Evolutionary conservation across 768 basidiomycete species (phyloP), one percentile per base, ranked within the genome.

Genomic region (Symmetrospora coprosmae): DNA sequence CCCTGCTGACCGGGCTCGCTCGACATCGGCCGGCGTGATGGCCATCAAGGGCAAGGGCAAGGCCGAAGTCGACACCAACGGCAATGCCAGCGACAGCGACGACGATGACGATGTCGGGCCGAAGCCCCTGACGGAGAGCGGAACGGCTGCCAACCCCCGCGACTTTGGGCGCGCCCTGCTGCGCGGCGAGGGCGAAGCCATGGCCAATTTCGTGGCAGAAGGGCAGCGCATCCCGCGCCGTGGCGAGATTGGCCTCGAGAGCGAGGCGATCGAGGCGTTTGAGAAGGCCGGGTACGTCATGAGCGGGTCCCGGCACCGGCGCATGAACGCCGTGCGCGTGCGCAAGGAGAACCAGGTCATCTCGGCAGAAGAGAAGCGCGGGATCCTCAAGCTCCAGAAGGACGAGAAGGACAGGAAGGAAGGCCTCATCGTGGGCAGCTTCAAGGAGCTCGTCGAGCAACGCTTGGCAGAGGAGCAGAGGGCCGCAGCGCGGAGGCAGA

Each of bases 271-370:
- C 66, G 89, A 84, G 5, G 72, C 79, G 70, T 96, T 79, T 73
- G 94, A 99, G 75, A 69, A 77, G 23, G 85, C 85, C 7, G 94
- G 94, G 17, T 99, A 94, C 72, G 94, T 99, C 46, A 99, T 97
- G 94, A 89, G 86, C 67, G 94, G 92, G 43, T 86, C 82, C 68
- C 76, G 92, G 64, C 90, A 99, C 73, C 80, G 86, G 65, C 79
- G 89, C 73, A 99, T 99, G 94, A 99, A 97, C 67, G 92, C 94
- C 0, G 92, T 99, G 41, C 86, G 94, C 62, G 86, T 99, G 82
- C 77, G 92, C 70, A 97, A 97, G 78, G 94, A 99, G 77, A 96
- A 99, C 75, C 94, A 99, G 75, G 91, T 97, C 65, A 99, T 99
- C 71, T 87, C 85, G 68, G 90, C 92, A 1, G 94, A 97, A 74